These are phyloP conservation scores for Russula sp. DNA, from an alignment of 768 basidiomycete genomes.

Conservation along the genomic window DNA sequence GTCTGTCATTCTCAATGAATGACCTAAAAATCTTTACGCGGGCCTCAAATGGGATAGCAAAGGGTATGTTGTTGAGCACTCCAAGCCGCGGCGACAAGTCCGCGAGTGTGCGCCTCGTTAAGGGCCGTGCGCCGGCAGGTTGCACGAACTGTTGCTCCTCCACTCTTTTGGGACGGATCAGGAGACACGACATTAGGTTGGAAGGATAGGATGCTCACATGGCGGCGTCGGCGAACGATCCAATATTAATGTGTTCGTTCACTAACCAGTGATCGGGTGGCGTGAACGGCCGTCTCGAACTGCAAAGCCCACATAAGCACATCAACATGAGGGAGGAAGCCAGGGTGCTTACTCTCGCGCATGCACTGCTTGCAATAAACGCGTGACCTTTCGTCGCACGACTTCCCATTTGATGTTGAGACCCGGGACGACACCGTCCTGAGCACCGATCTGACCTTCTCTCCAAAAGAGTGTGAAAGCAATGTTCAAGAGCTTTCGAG, in stretches of 20 bases:
- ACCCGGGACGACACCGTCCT: conserved; percentile 44
- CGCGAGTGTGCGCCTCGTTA: conserved; percentile 68
- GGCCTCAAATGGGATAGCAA: conserved; percentile 88
- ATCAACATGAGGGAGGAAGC: background rate
- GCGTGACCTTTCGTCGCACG: conserved; percentile 73
- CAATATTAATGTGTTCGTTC: conserved; percentile 54
- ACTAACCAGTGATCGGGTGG: conserved; percentile 84
- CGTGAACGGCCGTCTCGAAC: conserved; percentile 81
- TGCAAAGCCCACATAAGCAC: conserved; percentile 36
- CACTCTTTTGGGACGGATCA: conserved; percentile 41
- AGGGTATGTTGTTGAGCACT: conserved; percentile 92
- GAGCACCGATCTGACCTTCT: conserved; percentile 47
- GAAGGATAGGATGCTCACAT: conserved; percentile 47
- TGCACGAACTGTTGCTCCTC: conserved; percentile 60
- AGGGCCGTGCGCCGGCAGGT: conserved; percentile 33
- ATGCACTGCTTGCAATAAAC: conserved; percentile 76
- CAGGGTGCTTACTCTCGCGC: conserved; percentile 71
- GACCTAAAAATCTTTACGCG: conserved; percentile 88
- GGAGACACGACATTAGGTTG: conserved; percentile 9
- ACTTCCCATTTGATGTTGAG: conserved; percentile 55
- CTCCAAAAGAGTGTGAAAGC: conserved; percentile 77
- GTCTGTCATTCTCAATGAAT: conserved; percentile 69
- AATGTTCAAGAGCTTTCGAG: conserved; percentile 76
- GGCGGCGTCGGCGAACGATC: conserved; percentile 82
- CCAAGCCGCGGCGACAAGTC: conserved; percentile 82